These are phyloP conservation scores for Claviceps humidiphila DNA, from an alignment of 2,329 filamentous ascomycete genomes.

Conservation along the genomic window DNA sequence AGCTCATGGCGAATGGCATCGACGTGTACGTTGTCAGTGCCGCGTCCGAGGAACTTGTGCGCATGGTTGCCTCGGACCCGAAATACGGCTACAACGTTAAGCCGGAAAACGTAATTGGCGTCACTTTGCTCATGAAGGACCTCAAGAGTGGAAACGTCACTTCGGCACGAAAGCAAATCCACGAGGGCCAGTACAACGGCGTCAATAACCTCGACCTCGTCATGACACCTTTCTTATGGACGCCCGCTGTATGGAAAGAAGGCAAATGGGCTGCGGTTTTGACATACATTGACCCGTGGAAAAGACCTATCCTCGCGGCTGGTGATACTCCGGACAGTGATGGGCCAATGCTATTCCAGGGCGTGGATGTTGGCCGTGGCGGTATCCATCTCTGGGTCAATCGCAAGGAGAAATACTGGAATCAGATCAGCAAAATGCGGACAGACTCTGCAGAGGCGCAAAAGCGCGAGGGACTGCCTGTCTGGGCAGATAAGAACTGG, in stretches of 20 bases:
- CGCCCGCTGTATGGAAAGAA: conserved; percentile 29
- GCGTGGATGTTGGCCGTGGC: conserved; percentile 26
- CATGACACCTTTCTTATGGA: conserved; percentile 28
- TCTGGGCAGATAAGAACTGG: conserved; percentile 33
- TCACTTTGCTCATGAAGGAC: conserved; percentile 24
- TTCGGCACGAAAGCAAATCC: conserved; percentile 26
- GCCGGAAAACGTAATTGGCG: conserved; percentile 30
- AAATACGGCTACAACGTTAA: conserved; percentile 32
- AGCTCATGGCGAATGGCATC: conserved; percentile 28
- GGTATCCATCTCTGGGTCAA: conserved; percentile 30
- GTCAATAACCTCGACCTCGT: conserved; percentile 24
- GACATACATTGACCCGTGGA: conserved; percentile 30
- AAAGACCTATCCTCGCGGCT: conserved; percentile 25
- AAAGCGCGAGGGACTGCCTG: conserved; percentile 19
- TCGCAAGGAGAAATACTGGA: conserved; percentile 20
- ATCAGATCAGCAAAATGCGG: conserved; percentile 25
- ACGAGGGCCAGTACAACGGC: conserved; percentile 21
- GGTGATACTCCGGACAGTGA: conserved; percentile 32
- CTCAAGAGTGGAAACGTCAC: conserved; percentile 17
- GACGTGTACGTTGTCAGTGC: conserved; percentile 30
- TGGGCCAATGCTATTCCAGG: conserved; percentile 31
- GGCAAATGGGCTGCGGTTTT: conserved; percentile 31
- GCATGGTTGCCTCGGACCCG: conserved; percentile 31
- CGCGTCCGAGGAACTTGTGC: conserved; percentile 29
- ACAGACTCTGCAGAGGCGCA: conserved; percentile 20